Evolutionary conservation across 2,329 filamentous ascomycete species (phyloP), one percentile per base, ranked within the genome.

Genomic region (Cyphellophora attinorum): DNA sequence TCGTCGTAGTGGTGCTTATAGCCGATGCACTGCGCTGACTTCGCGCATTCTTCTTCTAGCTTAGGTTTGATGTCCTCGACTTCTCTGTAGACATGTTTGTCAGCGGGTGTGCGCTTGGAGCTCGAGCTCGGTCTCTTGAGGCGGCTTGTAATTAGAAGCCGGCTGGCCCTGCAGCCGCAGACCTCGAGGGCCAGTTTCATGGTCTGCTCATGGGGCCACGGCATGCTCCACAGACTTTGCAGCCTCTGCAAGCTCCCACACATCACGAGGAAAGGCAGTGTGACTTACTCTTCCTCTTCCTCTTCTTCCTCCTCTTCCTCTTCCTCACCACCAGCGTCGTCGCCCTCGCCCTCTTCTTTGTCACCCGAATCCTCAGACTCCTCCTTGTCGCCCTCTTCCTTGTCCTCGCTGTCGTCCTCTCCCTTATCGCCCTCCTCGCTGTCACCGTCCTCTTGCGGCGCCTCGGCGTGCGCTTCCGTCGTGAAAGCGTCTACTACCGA

Each of bases 1-100:
- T 95, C 85, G 50, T 96, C 89, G 62, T 82, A 96, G 75, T 98
- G 91, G 74, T 96, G 89, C 79, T 96, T 98, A 58, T 76, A 75
- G 40, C 81, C 79, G 43, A 80, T 72, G 68, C 91, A 98, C 64
- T 83, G 70, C 62, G 81, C 74, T 47, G 86, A 86, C 62, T 89
- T 77, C 64, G 76, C 76, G 76, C 91, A 98, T 58, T 94, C 91
- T 96, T 63, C 50, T n/a, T n/a, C n/a, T n/a, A n/a, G n/a, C n/a
- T n/a, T n/a, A n/a, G n/a, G n/a, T n/a, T n/a, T n/a, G n/a, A n/a
- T n/a, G n/a, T n/a, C n/a, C n/a, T n/a, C n/a, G n/a, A n/a, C n/a
- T n/a, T n/a, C n/a, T n/a, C n/a, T n/a, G n/a, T n/a, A n/a, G n/a
- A n/a, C n/a, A n/a, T n/a, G n/a, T n/a, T n/a, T n/a, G n/a, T n/a